Percentiles rank a stretch among this genome's conserved stretches.
phyloP scores from a whole-genome alignment of 2,329 filamentous ascomycete genomes.

The Cladosporium sp. region DNA sequence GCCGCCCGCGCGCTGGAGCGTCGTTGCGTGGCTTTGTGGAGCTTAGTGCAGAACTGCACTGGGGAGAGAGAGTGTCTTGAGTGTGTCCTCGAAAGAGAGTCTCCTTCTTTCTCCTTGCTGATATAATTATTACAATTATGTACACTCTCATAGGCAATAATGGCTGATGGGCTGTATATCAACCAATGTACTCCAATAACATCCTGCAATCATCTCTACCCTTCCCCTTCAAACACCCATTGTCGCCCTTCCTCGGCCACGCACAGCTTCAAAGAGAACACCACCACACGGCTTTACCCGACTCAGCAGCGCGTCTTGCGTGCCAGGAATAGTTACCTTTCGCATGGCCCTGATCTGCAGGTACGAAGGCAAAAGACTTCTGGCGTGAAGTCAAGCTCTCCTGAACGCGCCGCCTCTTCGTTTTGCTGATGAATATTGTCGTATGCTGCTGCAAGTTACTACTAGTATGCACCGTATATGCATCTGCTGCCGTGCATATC shows the following conservation, averaged over 20 bases:
- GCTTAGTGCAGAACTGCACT: not conserved
- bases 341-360: constrained; percentile 4
- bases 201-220: not conserved
- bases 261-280: not conserved
- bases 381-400: not conserved
- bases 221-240: not conserved
- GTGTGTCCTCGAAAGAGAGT: too few species aligned
- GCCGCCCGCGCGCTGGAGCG: not conserved
- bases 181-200: not conserved
- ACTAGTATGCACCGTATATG: not conserved
- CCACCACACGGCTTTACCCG: constrained; percentile 1
- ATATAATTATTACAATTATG: not conserved
- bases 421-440: not conserved
- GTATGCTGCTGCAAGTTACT: not conserved
- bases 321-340: constrained; percentile 5
- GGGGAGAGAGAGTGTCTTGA: not conserved
- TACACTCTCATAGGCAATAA: not conserved
- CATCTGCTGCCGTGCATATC: not conserved
- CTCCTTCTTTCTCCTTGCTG: not conserved
- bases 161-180: not conserved
- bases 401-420: not conserved
- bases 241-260: not conserved
- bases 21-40: constrained; percentile 17
- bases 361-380: constrained; percentile 4
- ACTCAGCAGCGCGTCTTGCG: constrained; percentile 1